Evolutionary conservation across 371 early-diverging fungal species (phyloP), one percentile per base, ranked within the genome.

Genomic region (Mucor sp.): DNA sequence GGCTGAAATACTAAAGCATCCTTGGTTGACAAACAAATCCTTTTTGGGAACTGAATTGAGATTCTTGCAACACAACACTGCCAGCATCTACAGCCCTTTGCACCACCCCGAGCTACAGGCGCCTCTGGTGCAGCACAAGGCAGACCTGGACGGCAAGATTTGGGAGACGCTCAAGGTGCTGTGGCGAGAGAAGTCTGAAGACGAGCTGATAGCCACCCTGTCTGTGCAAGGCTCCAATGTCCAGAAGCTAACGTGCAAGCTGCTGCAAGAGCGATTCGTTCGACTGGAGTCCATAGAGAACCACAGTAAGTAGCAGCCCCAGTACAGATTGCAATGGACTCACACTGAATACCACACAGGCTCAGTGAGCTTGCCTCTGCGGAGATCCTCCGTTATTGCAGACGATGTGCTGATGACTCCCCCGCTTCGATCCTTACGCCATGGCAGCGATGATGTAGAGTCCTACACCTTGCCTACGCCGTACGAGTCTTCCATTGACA

Each of bases 11-110:
- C 67, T 78, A 23, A 55, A 62, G 28, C 82, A 81, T 69, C 79
- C 82, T 59, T 82, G 79, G 82, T 65, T 79, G 57, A 77, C 74
- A 27, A 78, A 78, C 60, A 64, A 70, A 43, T 74, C 80, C 11
- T 79, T 74, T 66, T 61, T 74, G 25, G 77, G 80, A 19, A 76
- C 77, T 28, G 75, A 77, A 56, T 58, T 77, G 14, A 56, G 71
- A 27, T 77, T 75, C 37, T 62, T 72, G 11, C 65, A 68, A 8
- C 68, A 68, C 19, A 33, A 19, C 27, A 43, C 65, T 6, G 30
- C 30, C 28, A 41, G 30, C 25, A 25, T 41, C 8, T 67, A 64
- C 53, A 62, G 71, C 60, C 76, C 72, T 32, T 30, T 74, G 28
- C 47, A 68, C n/a, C 65, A 80, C 44, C 74, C 66, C 30, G 50